phyloP scores from a whole-genome alignment of 805 yeast species.

The Blastobotrys chiropterorum region DNA sequence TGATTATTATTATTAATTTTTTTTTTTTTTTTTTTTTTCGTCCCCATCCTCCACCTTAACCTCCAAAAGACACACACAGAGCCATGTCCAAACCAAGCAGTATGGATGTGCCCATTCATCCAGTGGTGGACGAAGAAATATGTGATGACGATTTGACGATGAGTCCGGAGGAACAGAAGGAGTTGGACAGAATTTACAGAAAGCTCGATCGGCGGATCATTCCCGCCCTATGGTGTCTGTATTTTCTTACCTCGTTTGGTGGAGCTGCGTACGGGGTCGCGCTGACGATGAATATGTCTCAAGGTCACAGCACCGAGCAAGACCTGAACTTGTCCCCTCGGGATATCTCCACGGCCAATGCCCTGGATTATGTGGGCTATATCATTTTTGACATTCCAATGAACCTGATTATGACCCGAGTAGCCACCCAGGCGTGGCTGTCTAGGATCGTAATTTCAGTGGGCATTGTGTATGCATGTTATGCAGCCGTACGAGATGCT shows the following conservation, averaged over 20 bases:
- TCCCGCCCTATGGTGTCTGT: conserved; percentile 76
- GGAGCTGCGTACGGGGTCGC: conserved; percentile 71
- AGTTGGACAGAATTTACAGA: conserved; percentile 37
- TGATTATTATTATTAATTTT: too few species aligned
- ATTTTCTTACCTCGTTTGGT: conserved; percentile 75
- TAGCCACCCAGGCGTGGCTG: conserved; percentile 82
- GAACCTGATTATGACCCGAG: conserved; percentile 76
- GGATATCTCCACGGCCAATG: conserved; percentile 67
- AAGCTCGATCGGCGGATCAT: conserved; percentile 65
- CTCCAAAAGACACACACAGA: too few species aligned
- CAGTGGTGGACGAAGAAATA: not conserved
- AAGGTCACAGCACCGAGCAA: conserved; percentile 55
- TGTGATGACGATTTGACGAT: not conserved
- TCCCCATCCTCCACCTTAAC: too few species aligned
- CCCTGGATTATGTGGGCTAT: conserved; percentile 75
- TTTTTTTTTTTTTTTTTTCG: too few species aligned
- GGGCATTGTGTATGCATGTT: conserved; percentile 73
- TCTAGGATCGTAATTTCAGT: conserved; percentile 70
- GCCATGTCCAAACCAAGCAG: not conserved
- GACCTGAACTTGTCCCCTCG: conserved; percentile 47
- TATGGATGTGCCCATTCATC: not conserved
- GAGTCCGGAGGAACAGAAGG: conserved; percentile 12
- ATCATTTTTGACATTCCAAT: conserved; percentile 83
- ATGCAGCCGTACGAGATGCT: conserved; percentile 49
- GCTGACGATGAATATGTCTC: conserved; percentile 64